phyloP scores from a whole-genome alignment of 768 basidiomycete genomes.

The Suillus americanus region DNA sequence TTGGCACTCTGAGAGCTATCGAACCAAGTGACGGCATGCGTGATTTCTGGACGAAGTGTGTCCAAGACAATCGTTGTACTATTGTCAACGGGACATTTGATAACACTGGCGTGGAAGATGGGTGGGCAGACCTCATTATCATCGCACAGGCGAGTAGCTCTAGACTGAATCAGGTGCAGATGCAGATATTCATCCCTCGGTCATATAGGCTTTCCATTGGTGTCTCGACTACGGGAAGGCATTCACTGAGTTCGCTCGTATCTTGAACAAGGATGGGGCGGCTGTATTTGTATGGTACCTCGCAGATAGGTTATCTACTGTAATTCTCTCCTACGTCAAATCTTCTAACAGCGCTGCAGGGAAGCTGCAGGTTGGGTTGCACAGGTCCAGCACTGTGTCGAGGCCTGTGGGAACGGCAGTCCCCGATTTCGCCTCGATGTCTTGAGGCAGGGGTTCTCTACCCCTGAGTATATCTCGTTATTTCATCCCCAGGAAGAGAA shows the following conservation, averaged over 20 bases:
- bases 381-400: slow-evolving; percentile 65
- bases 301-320: slow-evolving; percentile 62
- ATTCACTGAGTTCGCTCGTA: slow-evolving; percentile 52
- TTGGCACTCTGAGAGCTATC: slow-evolving; percentile 61
- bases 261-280: slow-evolving; percentile 71
- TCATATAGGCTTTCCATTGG: slow-evolving; percentile 87
- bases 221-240: slow-evolving; percentile 77
- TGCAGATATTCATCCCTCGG: neutral
- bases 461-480: slow-evolving; percentile 51
- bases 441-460: slow-evolving; percentile 73
- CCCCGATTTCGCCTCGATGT: slow-evolving; percentile 80
- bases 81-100: slow-evolving; percentile 70
- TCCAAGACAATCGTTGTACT: slow-evolving; percentile 24
- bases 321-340: neutral
- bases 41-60: slow-evolving; percentile 14
- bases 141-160: slow-evolving; percentile 60
- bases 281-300: slow-evolving; percentile 87
- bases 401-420: slow-evolving; percentile 58
- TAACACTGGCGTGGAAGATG: slow-evolving; percentile 52
- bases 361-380: slow-evolving; percentile 74
- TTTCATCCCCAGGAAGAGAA: slow-evolving; percentile 65
- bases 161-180: slow-evolving; percentile 25
- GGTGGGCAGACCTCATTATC: slow-evolving; percentile 78
- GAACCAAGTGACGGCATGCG: slow-evolving; percentile 93
- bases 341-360: slow-evolving; percentile 31